Conservation (phyloP, 306 rosid species). For the Cucurbita pepo region DNA sequence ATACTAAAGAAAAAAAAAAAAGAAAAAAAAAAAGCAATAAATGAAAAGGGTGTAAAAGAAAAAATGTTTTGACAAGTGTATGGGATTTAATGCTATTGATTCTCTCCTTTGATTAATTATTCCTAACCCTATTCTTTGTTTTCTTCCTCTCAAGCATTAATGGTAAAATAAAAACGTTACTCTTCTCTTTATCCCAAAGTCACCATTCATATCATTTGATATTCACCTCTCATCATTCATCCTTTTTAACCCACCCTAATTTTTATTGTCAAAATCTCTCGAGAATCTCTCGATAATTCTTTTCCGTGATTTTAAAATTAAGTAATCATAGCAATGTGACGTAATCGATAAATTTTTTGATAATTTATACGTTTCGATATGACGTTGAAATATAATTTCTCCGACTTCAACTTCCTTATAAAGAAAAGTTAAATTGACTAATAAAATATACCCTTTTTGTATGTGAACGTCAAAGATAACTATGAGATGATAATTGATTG, state of each 20-base stretch:
- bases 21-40: too few species aligned
- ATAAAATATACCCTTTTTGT: not conserved
- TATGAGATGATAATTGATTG: not conserved
- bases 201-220: not conserved
- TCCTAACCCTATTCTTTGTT: not conserved
- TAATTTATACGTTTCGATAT: not conserved
- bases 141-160: slow-evolving; percentile 1
- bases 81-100: not conserved
- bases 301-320: not conserved
- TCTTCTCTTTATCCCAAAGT: not conserved
- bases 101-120: not conserved
- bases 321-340: not conserved
- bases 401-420: not conserved
- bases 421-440: not conserved
- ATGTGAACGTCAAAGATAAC: not conserved
- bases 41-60: not conserved
- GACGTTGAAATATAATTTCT: not conserved
- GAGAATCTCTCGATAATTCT: not conserved
- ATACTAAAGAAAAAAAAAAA: not conserved
- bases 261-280: not conserved
- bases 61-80: not conserved
- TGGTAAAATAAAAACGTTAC: not conserved
- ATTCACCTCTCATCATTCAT: not conserved
- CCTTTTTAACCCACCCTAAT: not conserved
- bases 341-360: not conserved